A percentile compares a stretch with the other conserved stretches of the same genome.
Evolutionary conservation across 257 asterid genomes (phyloP).

Genomic region (Hygrophila difformis): DNA sequence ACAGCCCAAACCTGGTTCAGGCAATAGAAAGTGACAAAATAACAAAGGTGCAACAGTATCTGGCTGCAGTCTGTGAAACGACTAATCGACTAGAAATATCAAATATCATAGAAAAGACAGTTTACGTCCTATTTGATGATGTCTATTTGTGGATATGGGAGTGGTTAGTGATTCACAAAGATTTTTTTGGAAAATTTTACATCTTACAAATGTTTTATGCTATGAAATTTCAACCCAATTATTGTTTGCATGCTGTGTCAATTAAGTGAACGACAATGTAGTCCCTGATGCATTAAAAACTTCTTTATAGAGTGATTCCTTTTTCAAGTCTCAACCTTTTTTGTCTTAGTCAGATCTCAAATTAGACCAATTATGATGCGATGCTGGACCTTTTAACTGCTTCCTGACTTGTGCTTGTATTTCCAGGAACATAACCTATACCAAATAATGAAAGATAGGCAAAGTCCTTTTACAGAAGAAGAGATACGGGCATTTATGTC

Average conservation of each 20-base stretch:
- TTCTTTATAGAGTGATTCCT: neutral
- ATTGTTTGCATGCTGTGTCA: neutral
- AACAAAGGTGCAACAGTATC: too few relatives aligned
- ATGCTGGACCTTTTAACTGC: neutral
- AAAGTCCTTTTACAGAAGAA: slow-evolving; percentile 61
- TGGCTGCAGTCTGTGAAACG: too few relatives aligned
- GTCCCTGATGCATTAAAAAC: neutral
- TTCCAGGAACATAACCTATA: slow-evolving; percentile 75
- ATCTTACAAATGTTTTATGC: neutral
- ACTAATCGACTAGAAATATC: too few relatives aligned
- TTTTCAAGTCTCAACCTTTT: too few relatives aligned
- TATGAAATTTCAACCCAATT: too few relatives aligned
- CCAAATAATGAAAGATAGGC: slow-evolving; percentile 73
- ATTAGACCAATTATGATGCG: neutral
- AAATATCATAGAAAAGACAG: too few relatives aligned
- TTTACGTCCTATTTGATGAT: too few relatives aligned
- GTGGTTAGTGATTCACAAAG: too few relatives aligned
- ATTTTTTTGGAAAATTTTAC: too few relatives aligned
- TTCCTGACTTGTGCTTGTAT: slow-evolving; percentile 16
- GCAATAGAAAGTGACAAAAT: too few relatives aligned
- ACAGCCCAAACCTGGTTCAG: too few relatives aligned
- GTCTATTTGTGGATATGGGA: too few relatives aligned
- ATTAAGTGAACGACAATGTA: neutral
- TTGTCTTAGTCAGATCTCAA: slow-evolving; percentile 4
- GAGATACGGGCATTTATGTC: slow-evolving; percentile 75